A percentile compares a stretch with the other conserved stretches of the same genome.
Conservation (phyloP, 352 stramenopile genomes). For the Paralagenidium karlingii region DNA sequence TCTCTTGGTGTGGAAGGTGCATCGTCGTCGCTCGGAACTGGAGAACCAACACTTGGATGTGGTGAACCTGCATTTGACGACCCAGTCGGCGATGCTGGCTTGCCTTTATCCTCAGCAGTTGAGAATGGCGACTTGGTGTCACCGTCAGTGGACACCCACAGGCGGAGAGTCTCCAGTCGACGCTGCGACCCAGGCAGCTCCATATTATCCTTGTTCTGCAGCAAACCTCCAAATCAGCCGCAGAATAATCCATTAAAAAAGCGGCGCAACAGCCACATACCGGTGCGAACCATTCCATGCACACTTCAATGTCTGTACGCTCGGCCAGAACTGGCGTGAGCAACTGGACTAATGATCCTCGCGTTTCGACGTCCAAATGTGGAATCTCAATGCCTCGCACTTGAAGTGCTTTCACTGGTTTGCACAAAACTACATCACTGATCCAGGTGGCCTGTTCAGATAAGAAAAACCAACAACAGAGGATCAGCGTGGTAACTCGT, state of each 20-base stretch:
- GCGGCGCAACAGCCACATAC: too few species aligned
- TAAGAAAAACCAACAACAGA: not conserved
- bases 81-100: too few species aligned
- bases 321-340: slow-evolving; percentile 73
- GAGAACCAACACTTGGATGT: too few species aligned
- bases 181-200: slow-evolving; percentile 34
- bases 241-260: too few species aligned
- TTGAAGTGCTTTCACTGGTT: slow-evolving; percentile 46
- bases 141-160: slow-evolving; percentile 81
- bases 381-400: slow-evolving; percentile 81
- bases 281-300: slow-evolving; percentile 81
- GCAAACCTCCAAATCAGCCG: too few species aligned
- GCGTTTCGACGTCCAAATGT: slow-evolving; percentile 56
- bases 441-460: slow-evolving; percentile 61
- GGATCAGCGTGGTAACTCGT: not conserved
- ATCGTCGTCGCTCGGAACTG: too few species aligned
- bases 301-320: slow-evolving; percentile 72
- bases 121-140: slow-evolving; percentile 76
- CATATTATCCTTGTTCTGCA: slow-evolving; percentile 52
- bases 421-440: slow-evolving; percentile 53
- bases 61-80: too few species aligned
- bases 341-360: slow-evolving; percentile 51
- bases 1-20: too few species aligned
- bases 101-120: too few species aligned
- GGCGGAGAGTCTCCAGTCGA: slow-evolving; percentile 66